Base-by-base conservation (phyloP, 257 asterid species). In the Salvia miltiorrhiza region DNA sequence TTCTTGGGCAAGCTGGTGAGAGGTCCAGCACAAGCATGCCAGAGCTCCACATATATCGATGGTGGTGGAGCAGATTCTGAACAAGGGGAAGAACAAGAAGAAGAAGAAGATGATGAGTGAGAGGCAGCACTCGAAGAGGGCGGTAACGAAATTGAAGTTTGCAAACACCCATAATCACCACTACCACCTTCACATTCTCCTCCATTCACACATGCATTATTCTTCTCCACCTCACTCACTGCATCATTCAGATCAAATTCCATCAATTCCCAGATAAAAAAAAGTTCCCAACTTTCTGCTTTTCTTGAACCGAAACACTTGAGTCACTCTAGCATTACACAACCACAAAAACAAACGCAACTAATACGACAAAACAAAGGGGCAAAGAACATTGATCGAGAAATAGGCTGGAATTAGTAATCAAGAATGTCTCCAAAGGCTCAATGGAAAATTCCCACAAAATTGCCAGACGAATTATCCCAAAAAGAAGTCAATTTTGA, bases 1-100 rank as follows among this genome's bases (percentile, higher is more conserved):
- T 91, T 91, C 80, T 78, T 86, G 49, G 98, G 99, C 82, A 94
- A 75, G 72, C 79, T 80, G n/a, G 91, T 88, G 17, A 94, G 81
- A 16, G 99, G 99, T 0, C 99, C 98, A 77, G 98, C 97, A 80
- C 98, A 89, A 43, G 98, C 97, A 81, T 91, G 83, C 99, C 99
- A 94, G 4, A 94, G 93, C 89, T 94, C 99, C 73, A 78, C 72
- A 61, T 78, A 89, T 28, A 94, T 79, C 69, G 91, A 85, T 12
- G 95, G 81, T 12, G 95, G 81, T 1, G 76, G 66, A 16, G 70
- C 48, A 59, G 76, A 68, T 32, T 35, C 63, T 50, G 76, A 47
- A 67, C 57, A 53, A 2, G 80, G 62, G 9, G 81, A 75, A 45
- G 23, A 45, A 53, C 81, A 41, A 2, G 80, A 56, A 5, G 80